Conservation (phyloP, 2,329 filamentous ascomycete genomes). For the Alternaria arbusti region DNA sequence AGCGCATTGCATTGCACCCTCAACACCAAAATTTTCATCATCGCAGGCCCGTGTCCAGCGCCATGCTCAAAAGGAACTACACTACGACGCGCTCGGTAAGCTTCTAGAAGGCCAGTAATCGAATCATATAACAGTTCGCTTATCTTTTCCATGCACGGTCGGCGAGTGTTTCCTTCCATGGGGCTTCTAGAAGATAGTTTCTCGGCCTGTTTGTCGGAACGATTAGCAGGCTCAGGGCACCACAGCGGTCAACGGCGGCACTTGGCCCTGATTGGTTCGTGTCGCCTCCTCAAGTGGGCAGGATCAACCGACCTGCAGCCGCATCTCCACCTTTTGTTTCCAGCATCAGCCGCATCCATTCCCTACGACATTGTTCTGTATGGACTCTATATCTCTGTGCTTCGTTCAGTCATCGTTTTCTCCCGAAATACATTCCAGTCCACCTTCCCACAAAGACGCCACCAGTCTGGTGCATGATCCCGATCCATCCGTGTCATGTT, state of each 20-base stretch:
- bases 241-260: conserved; percentile 2
- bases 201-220: conserved; percentile 3
- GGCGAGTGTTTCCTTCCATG: conserved; percentile 6
- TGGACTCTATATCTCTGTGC: conserved; percentile 9
- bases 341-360: conserved; percentile 34
- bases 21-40: conserved; percentile 1
- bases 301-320: conserved; percentile 32
- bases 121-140: conserved; percentile 3
- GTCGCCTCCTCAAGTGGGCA: conserved; percentile 19
- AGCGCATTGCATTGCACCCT: background rate
- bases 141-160: background rate
- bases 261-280: conserved; percentile 13
- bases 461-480: conserved; percentile 4
- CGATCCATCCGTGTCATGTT: conserved; percentile 26
- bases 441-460: conserved; percentile 13
- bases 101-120: conserved; percentile 1
- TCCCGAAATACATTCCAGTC: conserved; percentile 15
- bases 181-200: conserved; percentile 9
- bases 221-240: background rate
- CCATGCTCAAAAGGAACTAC: background rate
- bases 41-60: background rate
- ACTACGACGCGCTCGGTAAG: background rate
- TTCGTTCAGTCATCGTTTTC: conserved; percentile 5
- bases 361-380: conserved; percentile 18
- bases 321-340: conserved; percentile 37